These are phyloP conservation scores for Daedaleopsis nitida DNA, from an alignment of 768 basidiomycete genomes.

Conservation along the genomic window DNA sequence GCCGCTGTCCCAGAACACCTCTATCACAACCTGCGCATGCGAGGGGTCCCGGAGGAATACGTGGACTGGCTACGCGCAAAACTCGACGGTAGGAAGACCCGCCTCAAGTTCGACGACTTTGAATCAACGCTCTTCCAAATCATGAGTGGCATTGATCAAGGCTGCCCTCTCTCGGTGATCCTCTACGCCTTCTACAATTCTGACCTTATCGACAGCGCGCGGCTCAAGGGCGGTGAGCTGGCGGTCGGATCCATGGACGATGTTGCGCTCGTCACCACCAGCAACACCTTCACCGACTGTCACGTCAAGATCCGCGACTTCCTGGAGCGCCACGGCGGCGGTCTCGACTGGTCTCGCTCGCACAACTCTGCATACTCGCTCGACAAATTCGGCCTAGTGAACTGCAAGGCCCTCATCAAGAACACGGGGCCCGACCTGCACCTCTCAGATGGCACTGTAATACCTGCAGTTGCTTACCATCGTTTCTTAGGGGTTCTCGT, in stretches of 20 bases:
- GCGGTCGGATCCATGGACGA: slow-evolving; percentile 24
- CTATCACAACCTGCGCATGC: slow-evolving; percentile 11
- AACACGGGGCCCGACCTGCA: slow-evolving; percentile 1
- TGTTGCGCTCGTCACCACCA: slow-evolving; percentile 8
- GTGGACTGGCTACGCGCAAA: slow-evolving; percentile 37
- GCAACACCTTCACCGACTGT: slow-evolving; percentile 8
- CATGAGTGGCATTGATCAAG: no score
- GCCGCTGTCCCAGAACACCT: slow-evolving; percentile 9
- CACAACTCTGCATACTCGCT: no score
- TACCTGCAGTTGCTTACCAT: background rate
- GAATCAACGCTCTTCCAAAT: no score
- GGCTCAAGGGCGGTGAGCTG: slow-evolving; percentile 13
- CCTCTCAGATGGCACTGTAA: slow-evolving; percentile 16
- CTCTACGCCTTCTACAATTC: slow-evolving; percentile 36
- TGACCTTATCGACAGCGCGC: slow-evolving; percentile 18
- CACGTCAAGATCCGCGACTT: slow-evolving; percentile 10
- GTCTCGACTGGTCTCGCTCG: no score
- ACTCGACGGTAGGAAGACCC: no score
- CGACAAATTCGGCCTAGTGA: no score
- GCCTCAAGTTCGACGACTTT: no score
- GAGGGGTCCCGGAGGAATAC: slow-evolving; percentile 15
- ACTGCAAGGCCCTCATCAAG: slow-evolving; percentile 7
- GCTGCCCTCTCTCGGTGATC: slow-evolving; percentile 29
- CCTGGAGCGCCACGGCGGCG: no score
- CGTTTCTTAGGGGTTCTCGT: slow-evolving; percentile 36